Evolutionary conservation across 1,139 yeast genomes (phyloP).

Genomic region (Neolecta irregularis): DNA sequence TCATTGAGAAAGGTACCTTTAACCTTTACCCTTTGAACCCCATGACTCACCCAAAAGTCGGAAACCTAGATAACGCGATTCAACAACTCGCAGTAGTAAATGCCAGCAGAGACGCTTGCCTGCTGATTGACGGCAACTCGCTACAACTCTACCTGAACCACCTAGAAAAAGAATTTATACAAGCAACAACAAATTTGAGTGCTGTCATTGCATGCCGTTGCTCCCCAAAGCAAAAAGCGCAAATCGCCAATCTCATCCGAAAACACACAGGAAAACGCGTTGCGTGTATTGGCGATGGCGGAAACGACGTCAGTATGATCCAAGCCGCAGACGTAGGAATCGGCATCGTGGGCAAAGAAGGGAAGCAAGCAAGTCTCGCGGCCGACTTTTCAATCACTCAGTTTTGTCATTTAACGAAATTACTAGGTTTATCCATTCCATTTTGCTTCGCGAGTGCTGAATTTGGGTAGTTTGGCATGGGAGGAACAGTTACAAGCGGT

Average conservation of each 20-base stretch:
- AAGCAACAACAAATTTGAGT: conserved; percentile 60
- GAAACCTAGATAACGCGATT: conserved; percentile 44
- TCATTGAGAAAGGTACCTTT: conserved; percentile 42
- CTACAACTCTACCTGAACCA: conserved; percentile 50
- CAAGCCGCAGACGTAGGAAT: conserved; percentile 98
- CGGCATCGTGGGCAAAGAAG: conserved; percentile 97
- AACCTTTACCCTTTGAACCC: conserved; percentile 24
- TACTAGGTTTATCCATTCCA: conserved; percentile 26
- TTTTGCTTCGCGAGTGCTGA: not conserved
- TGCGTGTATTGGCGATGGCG: conserved; percentile 98
- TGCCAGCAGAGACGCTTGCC: conserved; percentile 53
- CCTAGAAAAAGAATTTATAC: conserved; percentile 56
- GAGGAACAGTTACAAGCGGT: conserved; percentile 84
- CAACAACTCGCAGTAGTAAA: conserved; percentile 53
- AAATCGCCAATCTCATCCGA: conserved; percentile 69
- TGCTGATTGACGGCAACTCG: conserved; percentile 89
- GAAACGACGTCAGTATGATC: conserved; percentile 97
- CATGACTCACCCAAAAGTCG: conserved; percentile 15
- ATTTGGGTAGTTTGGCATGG: conserved; percentile 69
- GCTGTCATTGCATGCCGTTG: conserved; percentile 96
- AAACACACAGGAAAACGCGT: conserved; percentile 73
- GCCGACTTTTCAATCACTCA: conserved; percentile 93
- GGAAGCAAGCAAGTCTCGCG: conserved; percentile 90
- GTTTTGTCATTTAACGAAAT: conserved; percentile 73
- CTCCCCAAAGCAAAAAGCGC: conserved; percentile 97